Percentiles rank a stretch among this genome's conserved stretches.
Evolutionary conservation across 257 asterid species (phyloP).

Genomic region (Ballota nigra): DNA sequence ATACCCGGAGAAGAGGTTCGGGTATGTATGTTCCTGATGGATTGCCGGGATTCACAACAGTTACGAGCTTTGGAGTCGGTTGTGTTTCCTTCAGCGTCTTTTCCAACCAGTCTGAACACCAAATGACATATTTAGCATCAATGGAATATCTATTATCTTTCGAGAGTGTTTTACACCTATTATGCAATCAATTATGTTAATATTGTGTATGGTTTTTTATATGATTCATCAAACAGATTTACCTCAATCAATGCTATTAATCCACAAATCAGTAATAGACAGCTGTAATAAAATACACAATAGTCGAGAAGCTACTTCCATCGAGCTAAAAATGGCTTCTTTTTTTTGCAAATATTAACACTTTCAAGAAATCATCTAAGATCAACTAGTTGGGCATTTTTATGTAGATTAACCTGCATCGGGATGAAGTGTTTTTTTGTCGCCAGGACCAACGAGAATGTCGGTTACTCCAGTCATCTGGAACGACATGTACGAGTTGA

Average conservation of each 20-base stretch:
- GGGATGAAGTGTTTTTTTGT: slow-evolving; percentile 84
- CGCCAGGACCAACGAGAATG: slow-evolving; percentile 89
- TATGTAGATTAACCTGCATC: slow-evolving; percentile 42
- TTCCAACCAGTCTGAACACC: slow-evolving; percentile 83
- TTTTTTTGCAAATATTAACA: neutral
- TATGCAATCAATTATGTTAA: too few relatives aligned
- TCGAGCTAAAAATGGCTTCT: neutral
- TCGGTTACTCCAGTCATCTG: slow-evolving; percentile 97
- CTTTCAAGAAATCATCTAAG: neutral
- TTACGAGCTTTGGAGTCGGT: slow-evolving; percentile 95
- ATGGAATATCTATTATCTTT: neutral
- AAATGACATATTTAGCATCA: neutral
- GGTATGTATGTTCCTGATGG: slow-evolving; percentile 99
- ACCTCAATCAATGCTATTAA: neutral
- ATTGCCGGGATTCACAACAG: slow-evolving; percentile 96
- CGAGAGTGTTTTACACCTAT: neutral
- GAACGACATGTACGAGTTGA: slow-evolving; percentile 94
- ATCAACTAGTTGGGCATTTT: neutral
- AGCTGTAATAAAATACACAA: neutral
- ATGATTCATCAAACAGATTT: neutral
- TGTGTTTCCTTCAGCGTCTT: slow-evolving; percentile 54
- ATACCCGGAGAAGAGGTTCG: slow-evolving; percentile 84
- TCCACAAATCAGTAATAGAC: neutral
- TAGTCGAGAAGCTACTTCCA: neutral
- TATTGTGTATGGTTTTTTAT: neutral